Percentiles rank a stretch among this genome's conserved stretches.
These are phyloP conservation scores for Plasmodium adleri DNA, from an alignment of 169 alveolate species.

Conservation along the genomic window DNA sequence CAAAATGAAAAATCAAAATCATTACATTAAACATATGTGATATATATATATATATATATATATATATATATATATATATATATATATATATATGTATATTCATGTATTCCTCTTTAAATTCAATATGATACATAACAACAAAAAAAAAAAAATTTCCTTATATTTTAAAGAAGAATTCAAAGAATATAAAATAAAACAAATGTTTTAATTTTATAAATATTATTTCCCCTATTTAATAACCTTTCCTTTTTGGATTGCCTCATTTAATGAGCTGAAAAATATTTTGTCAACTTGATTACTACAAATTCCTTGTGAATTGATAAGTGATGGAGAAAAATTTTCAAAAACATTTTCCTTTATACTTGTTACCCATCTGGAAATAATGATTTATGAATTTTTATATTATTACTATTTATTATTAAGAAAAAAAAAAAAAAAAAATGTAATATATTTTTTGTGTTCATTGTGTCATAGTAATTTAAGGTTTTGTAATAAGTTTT, in stretches of 20 bases:
- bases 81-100: not conserved
- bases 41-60: not conserved
- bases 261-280: conserved; percentile 43
- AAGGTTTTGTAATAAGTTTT: not conserved
- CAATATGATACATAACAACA: too few species aligned
- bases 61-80: not conserved
- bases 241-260: conserved; percentile 65
- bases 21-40: not conserved
- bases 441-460: not conserved
- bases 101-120: not conserved
- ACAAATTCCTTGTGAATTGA: conserved; percentile 74
- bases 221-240: conserved; percentile 20
- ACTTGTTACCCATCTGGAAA: conserved; percentile 43
- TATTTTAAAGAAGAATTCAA: too few species aligned
- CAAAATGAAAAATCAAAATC: not conserved
- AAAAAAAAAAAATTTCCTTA: too few species aligned
- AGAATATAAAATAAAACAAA: not conserved
- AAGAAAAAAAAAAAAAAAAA: not conserved
- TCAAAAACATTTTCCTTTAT: conserved; percentile 52
- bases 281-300: conserved; percentile 43
- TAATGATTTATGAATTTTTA: not conserved
- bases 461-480: not conserved
- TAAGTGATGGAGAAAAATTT: conserved; percentile 40
- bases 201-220: not conserved
- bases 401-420: not conserved